Conservation (phyloP, 257 asterid species). For the Linaria vulgaris region DNA sequence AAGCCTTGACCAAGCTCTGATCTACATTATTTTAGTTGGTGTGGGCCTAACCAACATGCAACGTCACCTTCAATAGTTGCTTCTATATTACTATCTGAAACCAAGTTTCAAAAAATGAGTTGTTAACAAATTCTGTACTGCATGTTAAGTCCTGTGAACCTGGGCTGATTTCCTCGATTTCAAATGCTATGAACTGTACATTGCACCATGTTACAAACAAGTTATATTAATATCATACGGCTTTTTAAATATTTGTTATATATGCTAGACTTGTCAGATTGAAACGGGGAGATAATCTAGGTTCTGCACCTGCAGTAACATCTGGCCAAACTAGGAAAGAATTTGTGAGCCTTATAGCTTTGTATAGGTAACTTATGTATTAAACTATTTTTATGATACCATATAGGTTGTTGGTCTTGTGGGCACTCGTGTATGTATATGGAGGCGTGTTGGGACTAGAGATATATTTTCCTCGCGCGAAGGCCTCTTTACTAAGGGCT, state of each 20-base stretch:
- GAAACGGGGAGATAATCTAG: background rate
- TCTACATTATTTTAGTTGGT: no score
- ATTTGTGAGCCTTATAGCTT: slow-evolving; percentile 4
- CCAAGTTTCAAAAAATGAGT: no score
- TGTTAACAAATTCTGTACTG: no score
- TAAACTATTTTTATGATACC: slow-evolving; percentile 11
- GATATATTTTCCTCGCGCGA: slow-evolving; percentile 80
- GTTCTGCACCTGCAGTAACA: slow-evolving; percentile 8
- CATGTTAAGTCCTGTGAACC: no score
- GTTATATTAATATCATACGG: slow-evolving; percentile 4
- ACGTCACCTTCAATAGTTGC: no score
- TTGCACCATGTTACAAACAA: background rate
- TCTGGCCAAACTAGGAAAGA: slow-evolving; percentile 15
- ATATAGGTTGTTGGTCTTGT: slow-evolving; percentile 87
- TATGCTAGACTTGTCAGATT: slow-evolving; percentile 17
- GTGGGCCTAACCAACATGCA: no score
- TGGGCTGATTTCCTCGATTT: slow-evolving; percentile 8
- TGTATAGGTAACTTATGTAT: background rate
- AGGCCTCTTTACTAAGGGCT: slow-evolving; percentile 74
- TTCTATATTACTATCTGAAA: no score
- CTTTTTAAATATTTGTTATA: slow-evolving; percentile 2
- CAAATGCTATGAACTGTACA: background rate
- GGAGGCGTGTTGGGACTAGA: slow-evolving; percentile 79
- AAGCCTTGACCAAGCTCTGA: no score
- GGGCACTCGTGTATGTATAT: slow-evolving; percentile 87